Evolutionary conservation across 306 rosid genomes (phyloP), one percentile per base, ranked within the genome.

Genomic region (Sechiopsis laciniata): DNA sequence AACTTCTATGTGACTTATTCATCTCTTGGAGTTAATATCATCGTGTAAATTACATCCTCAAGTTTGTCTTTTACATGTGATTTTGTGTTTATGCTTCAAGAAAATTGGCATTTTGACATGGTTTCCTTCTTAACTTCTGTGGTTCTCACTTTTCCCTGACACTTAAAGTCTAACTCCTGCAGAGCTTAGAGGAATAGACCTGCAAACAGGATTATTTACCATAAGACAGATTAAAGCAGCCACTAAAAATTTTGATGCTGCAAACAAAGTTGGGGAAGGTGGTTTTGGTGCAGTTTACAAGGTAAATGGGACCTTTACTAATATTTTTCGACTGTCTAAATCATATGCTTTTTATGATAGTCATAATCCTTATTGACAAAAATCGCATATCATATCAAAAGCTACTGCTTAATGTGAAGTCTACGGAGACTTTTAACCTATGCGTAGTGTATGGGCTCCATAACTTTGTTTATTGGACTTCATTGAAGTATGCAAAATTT

Each of bases 221-320:
- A 78, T 93, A 71, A 78, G 85, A 72, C 98, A 93, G 81, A 90
- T 93, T 50, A 93, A 86, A 87, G 81, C 84, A 63, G 96, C 97
- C 40, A 93, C 98, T 6, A 74, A 81, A 74, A 88, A 90, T 87
- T 93, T 93, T 11, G 92, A 90, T 79, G 84, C 83, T 14, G 79
- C 77, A 57, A 78, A 88, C 80, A 93, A 93, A 85, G 80, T 93
- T 60, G 98, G 98, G 0, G 98, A 93, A 83, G 98, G 98, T 8
- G 98, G 98, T 50, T 93, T 93, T 73, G 97, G 98, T 76, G 76
- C 89, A 55, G 98, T 93, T 60, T 93, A 84, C 89, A 88, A 90
- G 91, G 98, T 93, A 83, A 83, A 70, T 69, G 10, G 40, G 8
- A 21, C n/a, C 10, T 11, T 46, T 21, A 14, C 12, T 19, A 11